Conservation (phyloP, 345 rosid genomes). For the Aegle marmelos region DNA sequence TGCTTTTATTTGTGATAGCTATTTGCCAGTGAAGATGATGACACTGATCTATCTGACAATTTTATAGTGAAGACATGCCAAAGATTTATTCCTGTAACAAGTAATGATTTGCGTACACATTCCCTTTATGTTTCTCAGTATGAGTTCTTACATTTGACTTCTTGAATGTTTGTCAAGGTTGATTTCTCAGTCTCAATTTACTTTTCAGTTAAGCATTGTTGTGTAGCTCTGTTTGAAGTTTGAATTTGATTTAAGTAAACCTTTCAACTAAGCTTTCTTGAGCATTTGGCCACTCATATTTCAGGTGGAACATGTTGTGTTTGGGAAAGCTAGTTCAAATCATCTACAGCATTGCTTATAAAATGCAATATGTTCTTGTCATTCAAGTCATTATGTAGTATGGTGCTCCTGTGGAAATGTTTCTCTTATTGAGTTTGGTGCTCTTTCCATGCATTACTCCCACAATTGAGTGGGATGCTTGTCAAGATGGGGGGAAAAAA, state of each 20-base stretch:
- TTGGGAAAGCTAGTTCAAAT: neutral
- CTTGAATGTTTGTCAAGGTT: slow-evolving; percentile 4
- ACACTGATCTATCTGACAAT: slow-evolving; percentile 72
- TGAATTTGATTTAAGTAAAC: neutral
- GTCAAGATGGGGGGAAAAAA: neutral
- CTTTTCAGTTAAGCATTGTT: neutral
- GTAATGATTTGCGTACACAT: slow-evolving; percentile 38
- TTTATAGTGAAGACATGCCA: slow-evolving; percentile 92
- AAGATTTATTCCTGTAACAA: slow-evolving; percentile 85
- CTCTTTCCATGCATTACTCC: neutral
- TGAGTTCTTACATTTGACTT: neutral
- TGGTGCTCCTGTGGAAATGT: neutral
- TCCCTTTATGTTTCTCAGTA: slow-evolving; percentile 7
- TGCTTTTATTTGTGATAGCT: slow-evolving; percentile 38
- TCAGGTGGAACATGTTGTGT: neutral
- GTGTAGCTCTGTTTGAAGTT: neutral
- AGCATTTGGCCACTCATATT: neutral
- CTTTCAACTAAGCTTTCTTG: neutral
- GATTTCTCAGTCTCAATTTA: neutral
- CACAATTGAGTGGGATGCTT: neutral
- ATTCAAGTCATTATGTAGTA: neutral
- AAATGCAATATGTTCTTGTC: neutral
- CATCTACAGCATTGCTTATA: neutral
- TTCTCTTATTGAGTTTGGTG: neutral
- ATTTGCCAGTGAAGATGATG: slow-evolving; percentile 80